Evolutionary conservation across 768 basidiomycete species (phyloP), one percentile per base, ranked within the genome.

Genomic region (Suillus spraguei): DNA sequence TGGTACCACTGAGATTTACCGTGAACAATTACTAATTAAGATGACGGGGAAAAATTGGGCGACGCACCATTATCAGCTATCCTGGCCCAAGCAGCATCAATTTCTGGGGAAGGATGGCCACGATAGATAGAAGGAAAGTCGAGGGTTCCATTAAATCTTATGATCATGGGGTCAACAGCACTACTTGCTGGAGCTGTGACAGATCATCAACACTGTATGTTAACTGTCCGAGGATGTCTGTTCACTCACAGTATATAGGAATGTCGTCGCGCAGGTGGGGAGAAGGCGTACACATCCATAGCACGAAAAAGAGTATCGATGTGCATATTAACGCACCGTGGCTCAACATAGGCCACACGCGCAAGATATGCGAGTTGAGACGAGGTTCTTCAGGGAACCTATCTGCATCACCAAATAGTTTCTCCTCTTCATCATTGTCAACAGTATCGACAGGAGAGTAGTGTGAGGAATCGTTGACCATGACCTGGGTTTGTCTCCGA

Each of bases 61-160:
- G 16, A 20, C 47, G 8, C 1, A 65, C 64, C 54, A 22, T 61
- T 49, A 2, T 58, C 54, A 42, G 41, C 16, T 17, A 41, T 16
- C 16, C 16, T 41, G 41, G 14, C 32, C 61, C 66, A 65, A 41
- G 66, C 64, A 7, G 52, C 61, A 42, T 67, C 66, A n/a, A n/a
- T n/a, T n/a, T n/a, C n/a, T n/a, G n/a, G n/a, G n/a, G n/a, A n/a
- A n/a, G n/a, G n/a, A n/a, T 10, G 38, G 38, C 38, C 38, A 38
- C 38, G 38, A 50, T 58, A 66, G 14, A 56, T 54, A 1, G 60
- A 64, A 16, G 32, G 55, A 44, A 46, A 59, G 50, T 61, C 32
- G 22, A 66, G 54, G 33, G 14, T 24, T 9, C 56, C 65, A 35
- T 62, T 66, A 22, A 60, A 62, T n/a, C 60, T 64, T 33, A 63